Evolutionary conservation across 2,329 filamentous ascomycete species (phyloP).

Genomic region (Diatrype stigma): DNA sequence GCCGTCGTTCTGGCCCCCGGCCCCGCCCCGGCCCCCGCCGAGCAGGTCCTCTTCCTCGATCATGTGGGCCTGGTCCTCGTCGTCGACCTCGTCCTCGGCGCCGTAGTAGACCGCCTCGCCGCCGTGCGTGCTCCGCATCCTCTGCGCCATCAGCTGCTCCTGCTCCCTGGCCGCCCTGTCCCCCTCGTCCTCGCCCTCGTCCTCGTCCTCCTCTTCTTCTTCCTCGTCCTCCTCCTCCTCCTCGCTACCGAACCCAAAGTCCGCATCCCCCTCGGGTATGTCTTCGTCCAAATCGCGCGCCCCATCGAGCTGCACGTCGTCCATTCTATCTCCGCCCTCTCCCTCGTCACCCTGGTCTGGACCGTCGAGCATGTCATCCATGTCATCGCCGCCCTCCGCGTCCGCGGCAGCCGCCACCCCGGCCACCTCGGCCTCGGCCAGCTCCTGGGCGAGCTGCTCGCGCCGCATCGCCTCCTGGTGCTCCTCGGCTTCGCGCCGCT

Average conservation of each 20-base stretch:
- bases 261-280: slow-evolving; percentile 62
- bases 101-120: slow-evolving; percentile 60
- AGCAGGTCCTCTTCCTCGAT: slow-evolving; percentile 60
- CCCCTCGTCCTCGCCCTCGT: slow-evolving; percentile 29
- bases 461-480: slow-evolving; percentile 69
- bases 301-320: slow-evolving; percentile 53
- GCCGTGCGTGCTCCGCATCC: slow-evolving; percentile 43
- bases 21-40: too few relatives aligned
- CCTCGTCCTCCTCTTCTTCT: slow-evolving; percentile 31
- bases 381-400: slow-evolving; percentile 37
- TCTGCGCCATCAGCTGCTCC: slow-evolving; percentile 42
- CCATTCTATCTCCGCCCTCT: slow-evolving; percentile 45
- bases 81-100: slow-evolving; percentile 50
- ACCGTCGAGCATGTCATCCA: slow-evolving; percentile 35
- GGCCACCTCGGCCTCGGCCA: slow-evolving; percentile 62
- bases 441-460: slow-evolving; percentile 67
- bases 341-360: slow-evolving; percentile 42
- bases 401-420: slow-evolving; percentile 21
- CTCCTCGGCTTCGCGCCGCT: slow-evolving; percentile 83
- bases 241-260: slow-evolving; percentile 46
- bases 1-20: too few relatives aligned
- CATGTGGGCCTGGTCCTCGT: slow-evolving; percentile 54
- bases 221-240: slow-evolving; percentile 34
- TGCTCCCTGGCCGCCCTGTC: slow-evolving; percentile 26
- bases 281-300: slow-evolving; percentile 66